Evolutionary conservation across 2,329 filamentous ascomycete genomes (phyloP), one percentile per base, ranked within the genome.

Genomic region (Sphaceloma murrayae): DNA sequence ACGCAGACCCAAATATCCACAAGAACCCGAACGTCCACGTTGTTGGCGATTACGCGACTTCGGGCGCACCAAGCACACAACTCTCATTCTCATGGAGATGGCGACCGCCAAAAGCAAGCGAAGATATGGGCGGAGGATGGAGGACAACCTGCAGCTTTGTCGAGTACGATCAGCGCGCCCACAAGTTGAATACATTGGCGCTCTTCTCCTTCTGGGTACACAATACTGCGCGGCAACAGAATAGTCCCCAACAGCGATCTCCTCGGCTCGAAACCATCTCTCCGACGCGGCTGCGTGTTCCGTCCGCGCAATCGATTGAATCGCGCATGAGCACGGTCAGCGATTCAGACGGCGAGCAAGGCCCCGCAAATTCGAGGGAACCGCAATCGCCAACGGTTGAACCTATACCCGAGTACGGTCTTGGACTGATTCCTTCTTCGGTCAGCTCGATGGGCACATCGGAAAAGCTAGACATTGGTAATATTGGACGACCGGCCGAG

Each of bases 61-160:
- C 74, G 22, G 88, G 89, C n/a, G 85, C 72, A 56, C 70, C 82
- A 5, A 89, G 85, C 1, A 81, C 94, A 21, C 80, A 86, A 24
- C 95, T 95, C 59, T 82, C 89, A 52, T 98, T 89, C 87, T 80
- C 82, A 5, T 98, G 91, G 91, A 91, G 82, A 69, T 98, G 89
- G 87, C 86, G 83, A 59, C 85, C 91, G 6, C 91, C 91, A 27
- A 94, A 86, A 69, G 58, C 68, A 10, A 66, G 68, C 11, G 88
- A 95, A 58, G 88, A 95, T 59, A 78, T 77, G 56, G 85, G 84
- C 21, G 86, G 87, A 46, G 91, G 91, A 33, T 98, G 91, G 89
- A 84, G 86, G 58, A 96, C 93, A 59, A 84, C 82, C 55, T 96
- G 91, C 71, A 95, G 86, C 61, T 95, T 98, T 65, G 82, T 96